These are phyloP conservation scores for Edaphochlamys debaryana DNA, from an alignment of 139 green algal genomes.

Conservation along the genomic window DNA sequence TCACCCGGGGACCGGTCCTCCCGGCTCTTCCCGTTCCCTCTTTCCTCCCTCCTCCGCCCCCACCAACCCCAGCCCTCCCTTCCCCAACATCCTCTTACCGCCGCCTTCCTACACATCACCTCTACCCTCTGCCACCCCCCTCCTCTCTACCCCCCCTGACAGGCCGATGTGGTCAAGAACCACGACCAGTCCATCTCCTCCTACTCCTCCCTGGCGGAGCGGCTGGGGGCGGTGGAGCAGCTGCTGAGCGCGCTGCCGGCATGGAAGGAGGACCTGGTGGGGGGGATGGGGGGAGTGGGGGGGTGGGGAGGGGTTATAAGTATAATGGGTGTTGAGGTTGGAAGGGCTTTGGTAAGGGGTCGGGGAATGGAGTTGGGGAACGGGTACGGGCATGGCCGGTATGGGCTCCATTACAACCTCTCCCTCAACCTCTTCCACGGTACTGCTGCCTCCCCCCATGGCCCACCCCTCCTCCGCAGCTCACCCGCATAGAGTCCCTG, in stretches of 20 bases:
- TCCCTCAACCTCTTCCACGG: too few relatives aligned
- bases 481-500: slow-evolving; percentile 43
- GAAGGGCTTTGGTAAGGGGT: not conserved
- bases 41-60: not conserved
- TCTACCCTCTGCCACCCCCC: not conserved
- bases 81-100: too few relatives aligned
- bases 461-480: slow-evolving; percentile 10
- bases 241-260: slow-evolving; percentile 52
- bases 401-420: too few relatives aligned
- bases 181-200: not conserved
- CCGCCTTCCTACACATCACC: not conserved
- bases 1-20: too few relatives aligned
- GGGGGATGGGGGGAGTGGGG: not conserved
- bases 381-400: too few relatives aligned
- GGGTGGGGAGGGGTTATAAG: not conserved
- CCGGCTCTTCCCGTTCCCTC: too few relatives aligned
- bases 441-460: too few relatives aligned
- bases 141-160: not conserved
- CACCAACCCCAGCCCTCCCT: not conserved
- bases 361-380: not conserved
- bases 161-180: slow-evolving; percentile 3
- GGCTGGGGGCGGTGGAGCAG: slow-evolving; percentile 43
- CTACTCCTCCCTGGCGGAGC: slow-evolving; percentile 34
- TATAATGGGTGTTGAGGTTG: not conserved
- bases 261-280: slow-evolving; percentile 61